Evolutionary conservation across 1,284 basidiomycete species (phyloP).

Genomic region (Rhodotorula sp.): DNA sequence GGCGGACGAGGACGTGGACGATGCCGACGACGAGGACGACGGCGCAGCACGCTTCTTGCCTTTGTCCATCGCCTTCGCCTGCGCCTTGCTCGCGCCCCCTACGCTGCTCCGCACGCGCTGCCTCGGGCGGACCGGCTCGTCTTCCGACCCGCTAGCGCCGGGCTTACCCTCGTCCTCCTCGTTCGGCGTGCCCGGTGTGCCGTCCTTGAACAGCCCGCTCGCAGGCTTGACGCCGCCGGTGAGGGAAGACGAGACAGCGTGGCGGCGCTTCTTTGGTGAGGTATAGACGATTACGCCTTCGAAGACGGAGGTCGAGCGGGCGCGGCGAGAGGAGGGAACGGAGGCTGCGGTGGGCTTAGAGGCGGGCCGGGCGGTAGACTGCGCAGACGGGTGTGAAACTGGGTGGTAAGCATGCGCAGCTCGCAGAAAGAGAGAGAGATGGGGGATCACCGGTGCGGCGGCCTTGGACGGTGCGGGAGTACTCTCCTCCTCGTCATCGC

Average conservation of each 20-base stretch:
- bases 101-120: not conserved
- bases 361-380: not conserved
- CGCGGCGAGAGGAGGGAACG: not conserved
- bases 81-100: not conserved
- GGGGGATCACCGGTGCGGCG: not conserved
- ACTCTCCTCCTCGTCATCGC: not conserved
- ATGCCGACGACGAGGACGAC: not conserved
- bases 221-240: too few species aligned
- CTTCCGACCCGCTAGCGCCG: not conserved
- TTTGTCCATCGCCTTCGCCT: not conserved
- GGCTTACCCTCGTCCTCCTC: not conserved
- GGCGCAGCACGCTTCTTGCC: slow-evolving; percentile 12
- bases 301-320: slow-evolving; percentile 5
- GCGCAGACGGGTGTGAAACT: not conserved
- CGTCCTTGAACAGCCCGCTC: too few species aligned
- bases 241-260: too few species aligned
- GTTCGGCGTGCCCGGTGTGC: too few species aligned
- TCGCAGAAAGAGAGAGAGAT: not conserved
- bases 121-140: not conserved
- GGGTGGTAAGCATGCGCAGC: not conserved
- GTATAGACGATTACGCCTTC: slow-evolving; percentile 2
- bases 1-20: not conserved
- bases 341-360: not conserved
- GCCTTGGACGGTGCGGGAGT: not conserved
- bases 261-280: not conserved